These are phyloP conservation scores for Vitellaria paradoxa DNA, from an alignment of 179 eudicot genomes.

Conservation along the genomic window DNA sequence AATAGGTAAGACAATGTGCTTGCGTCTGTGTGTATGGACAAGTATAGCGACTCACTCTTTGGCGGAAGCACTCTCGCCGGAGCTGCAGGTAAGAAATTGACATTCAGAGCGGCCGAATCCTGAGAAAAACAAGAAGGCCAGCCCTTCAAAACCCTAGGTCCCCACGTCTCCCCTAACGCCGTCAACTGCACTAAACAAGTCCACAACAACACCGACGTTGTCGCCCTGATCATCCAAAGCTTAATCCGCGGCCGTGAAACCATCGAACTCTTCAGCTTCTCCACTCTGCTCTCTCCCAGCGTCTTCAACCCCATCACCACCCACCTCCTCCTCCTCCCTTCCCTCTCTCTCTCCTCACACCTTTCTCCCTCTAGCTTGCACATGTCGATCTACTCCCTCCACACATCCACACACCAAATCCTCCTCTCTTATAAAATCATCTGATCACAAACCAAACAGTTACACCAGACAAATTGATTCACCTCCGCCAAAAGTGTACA, in stretches of 20 bases:
- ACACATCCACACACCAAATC: neutral
- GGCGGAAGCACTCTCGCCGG: constrained; percentile 49
- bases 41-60: constrained; percentile 40
- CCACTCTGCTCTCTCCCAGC: constrained; percentile 31
- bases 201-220: constrained; percentile 74
- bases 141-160: constrained; percentile 81
- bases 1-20: neutral
- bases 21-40: neutral
- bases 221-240: constrained; percentile 82
- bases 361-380: constrained; percentile 34
- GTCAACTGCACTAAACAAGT: constrained; percentile 85
- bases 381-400: constrained; percentile 38
- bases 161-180: constrained; percentile 75
- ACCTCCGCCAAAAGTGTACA: neutral
- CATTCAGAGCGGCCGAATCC: constrained; percentile 36
- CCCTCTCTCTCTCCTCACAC: constrained; percentile 28
- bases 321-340: constrained; percentile 30
- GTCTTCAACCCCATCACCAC: constrained; percentile 42
- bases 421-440: neutral
- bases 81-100: constrained; percentile 29
- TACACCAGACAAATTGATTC: neutral
- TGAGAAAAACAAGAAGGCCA: constrained; percentile 66
- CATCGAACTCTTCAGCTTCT: constrained; percentile 49
- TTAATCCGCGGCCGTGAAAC: constrained; percentile 63
- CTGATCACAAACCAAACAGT: neutral